A percentile compares a stretch with the other conserved stretches of the same genome.
These are phyloP conservation scores for Solanum piurae DNA, from an alignment of 257 asterid species.

Conservation along the genomic window DNA sequence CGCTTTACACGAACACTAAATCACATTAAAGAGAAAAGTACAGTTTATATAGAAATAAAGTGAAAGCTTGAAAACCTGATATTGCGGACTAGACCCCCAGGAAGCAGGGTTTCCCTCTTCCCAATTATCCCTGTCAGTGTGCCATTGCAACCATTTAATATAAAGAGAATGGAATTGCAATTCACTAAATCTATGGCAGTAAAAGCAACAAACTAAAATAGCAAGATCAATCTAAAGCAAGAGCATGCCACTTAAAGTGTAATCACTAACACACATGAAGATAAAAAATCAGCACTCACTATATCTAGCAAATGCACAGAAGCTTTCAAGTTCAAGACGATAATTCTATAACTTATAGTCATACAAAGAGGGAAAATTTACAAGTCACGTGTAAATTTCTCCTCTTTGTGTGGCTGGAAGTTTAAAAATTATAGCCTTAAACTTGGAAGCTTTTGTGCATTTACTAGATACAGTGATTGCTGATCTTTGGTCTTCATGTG, in stretches of 20 bases:
- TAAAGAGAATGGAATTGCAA: background rate
- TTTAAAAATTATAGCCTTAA: background rate
- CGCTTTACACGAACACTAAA: background rate
- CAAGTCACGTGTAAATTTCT: background rate
- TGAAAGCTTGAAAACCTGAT: conserved; percentile 43
- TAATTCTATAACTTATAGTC: background rate
- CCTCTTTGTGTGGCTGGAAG: background rate
- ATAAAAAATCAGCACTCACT: background rate
- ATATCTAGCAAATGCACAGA: background rate
- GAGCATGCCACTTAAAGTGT: background rate
- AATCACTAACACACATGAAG: background rate
- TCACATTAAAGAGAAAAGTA: background rate
- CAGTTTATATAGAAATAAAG: background rate
- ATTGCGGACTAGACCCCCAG: conserved; percentile 96
- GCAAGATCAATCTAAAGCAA: background rate
- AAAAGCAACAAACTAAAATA: background rate
- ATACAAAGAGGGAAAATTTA: background rate
- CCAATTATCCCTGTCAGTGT: conserved; percentile 71
- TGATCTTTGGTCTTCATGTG: background rate
- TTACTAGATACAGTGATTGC: background rate
- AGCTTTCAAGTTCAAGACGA: background rate
- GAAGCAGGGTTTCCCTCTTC: conserved; percentile 97
- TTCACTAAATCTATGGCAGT: background rate
- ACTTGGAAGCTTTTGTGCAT: background rate
- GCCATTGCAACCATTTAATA: conserved; percentile 7